Evolutionary conservation across 2,329 filamentous ascomycete species (phyloP).

Genomic region (Trichoderma polysporum): DNA sequence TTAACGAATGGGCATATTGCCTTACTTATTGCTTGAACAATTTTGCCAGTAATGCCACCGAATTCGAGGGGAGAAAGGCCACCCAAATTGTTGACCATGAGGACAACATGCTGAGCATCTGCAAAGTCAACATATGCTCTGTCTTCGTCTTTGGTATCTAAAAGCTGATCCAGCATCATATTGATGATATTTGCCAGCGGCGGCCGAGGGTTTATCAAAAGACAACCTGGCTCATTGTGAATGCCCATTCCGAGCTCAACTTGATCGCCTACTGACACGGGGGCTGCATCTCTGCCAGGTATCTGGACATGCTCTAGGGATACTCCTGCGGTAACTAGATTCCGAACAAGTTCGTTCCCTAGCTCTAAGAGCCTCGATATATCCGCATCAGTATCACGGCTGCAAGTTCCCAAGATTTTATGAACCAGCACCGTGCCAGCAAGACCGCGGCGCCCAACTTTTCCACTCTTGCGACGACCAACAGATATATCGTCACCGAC

Average conservation of each 20-base stretch:
- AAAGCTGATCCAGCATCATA: not conserved
- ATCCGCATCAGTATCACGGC: not conserved
- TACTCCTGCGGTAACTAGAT: not conserved
- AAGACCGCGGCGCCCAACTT: not conserved
- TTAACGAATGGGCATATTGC: not conserved
- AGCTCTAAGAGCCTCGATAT: not conserved
- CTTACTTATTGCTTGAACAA: not conserved
- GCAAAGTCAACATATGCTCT: not conserved
- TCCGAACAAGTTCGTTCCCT: not conserved
- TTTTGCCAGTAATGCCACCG: not conserved
- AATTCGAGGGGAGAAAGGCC: not conserved
- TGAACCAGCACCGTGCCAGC: not conserved
- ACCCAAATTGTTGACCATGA: not conserved
- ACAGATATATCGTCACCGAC: not conserved
- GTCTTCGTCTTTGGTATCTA: not conserved
- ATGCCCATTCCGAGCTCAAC: not conserved
- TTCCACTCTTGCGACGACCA: constrained; percentile 4
- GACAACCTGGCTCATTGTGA: not conserved
- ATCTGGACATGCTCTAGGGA: not conserved
- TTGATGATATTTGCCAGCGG: not conserved
- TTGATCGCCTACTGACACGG: not conserved
- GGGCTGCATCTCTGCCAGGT: not conserved
- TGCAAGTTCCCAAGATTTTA: not conserved
- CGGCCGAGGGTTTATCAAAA: not conserved
- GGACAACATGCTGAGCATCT: not conserved